These are phyloP conservation scores for Botrytis paeoniae DNA, from an alignment of 2,329 filamentous ascomycete species.

Conservation along the genomic window DNA sequence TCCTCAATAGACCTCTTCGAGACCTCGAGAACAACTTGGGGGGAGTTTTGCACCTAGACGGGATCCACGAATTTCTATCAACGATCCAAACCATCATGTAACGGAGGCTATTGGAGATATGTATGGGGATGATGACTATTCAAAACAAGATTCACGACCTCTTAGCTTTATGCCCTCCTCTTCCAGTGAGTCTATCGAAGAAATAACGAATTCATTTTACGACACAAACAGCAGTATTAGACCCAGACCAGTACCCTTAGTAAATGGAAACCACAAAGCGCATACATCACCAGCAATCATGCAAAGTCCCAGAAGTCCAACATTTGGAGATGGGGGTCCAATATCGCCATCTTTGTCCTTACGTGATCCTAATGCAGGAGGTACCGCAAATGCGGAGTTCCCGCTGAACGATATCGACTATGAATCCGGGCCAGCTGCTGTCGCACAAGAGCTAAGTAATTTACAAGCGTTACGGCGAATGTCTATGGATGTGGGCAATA, in stretches of 20 bases:
- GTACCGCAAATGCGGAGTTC: slow-evolving; percentile 58
- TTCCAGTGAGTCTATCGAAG: slow-evolving; percentile 42
- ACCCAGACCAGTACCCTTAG: slow-evolving; percentile 30
- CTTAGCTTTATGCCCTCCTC: slow-evolving; percentile 54
- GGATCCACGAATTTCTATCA: slow-evolving; percentile 45
- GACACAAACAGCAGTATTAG: slow-evolving; percentile 26
- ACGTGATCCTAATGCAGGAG: slow-evolving; percentile 41
- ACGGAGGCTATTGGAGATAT: slow-evolving; percentile 73
- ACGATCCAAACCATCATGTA: slow-evolving; percentile 71
- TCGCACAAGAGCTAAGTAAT: slow-evolving; percentile 71
- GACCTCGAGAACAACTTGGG: slow-evolving; percentile 39
- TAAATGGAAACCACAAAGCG: slow-evolving; percentile 35
- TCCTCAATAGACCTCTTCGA: slow-evolving; percentile 37
- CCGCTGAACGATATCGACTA: slow-evolving; percentile 71
- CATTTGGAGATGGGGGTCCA: slow-evolving; percentile 37
- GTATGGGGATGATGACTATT: slow-evolving; percentile 60
- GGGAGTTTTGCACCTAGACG: slow-evolving; percentile 38
- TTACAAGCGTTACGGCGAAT: slow-evolving; percentile 70
- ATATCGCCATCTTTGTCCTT: slow-evolving; percentile 42
- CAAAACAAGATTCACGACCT: slow-evolving; percentile 53
- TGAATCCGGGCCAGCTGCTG: slow-evolving; percentile 67
- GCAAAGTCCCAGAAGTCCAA: slow-evolving; percentile 33
- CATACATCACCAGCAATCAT: slow-evolving; percentile 36
- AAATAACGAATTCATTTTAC: slow-evolving; percentile 30
- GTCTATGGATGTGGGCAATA: slow-evolving; percentile 70